Evolutionary conservation across 1,284 basidiomycete genomes (phyloP), one percentile per base, ranked within the genome.

Genomic region (Trichosporon faecale): DNA sequence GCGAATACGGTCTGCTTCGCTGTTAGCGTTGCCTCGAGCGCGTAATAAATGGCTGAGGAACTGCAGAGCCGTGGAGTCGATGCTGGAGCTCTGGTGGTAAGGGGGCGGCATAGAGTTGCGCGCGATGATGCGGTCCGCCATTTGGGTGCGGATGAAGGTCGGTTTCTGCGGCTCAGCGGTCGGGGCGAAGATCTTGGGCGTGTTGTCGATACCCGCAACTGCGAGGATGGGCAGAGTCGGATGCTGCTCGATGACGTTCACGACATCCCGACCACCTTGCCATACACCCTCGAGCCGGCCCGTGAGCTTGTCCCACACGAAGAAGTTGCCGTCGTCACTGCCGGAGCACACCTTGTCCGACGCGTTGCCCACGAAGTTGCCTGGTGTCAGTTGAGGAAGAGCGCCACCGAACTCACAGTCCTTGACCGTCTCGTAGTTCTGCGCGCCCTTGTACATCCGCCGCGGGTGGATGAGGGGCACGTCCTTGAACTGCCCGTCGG

Each of bases 361-460:
- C 44, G 84, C 82, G 3, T 90, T 88, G 0, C 93, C 93, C 40
- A 94, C 83, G 78, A 93, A 95, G 79, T 93, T 94, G 57, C 94
- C 93, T 94, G 68, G 2, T 12, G 64, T 67, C 33, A 70, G 57
- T 3, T 35, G 2, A 9, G 11, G 0, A 6, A 0, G 0, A 11
- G 66, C 0, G 14, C 16, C 18, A 31, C 11, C 7, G 65, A 66
- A 79, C 89, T 80, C 74, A 92, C 94, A 92, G 80, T 97, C 95
- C 83, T 97, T 98, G 68, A 95, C 89, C 0, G 95, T 98, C 74
- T 90, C 89, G 3, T 91, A 85, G 80, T 97, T 98, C 72, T 90
- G 88, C 49, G 91, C 89, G 1, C 95, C 95, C 27, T 80, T 80
- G 82, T 88, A 97, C 9, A 87, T 86, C 68, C 80, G 82, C 31